phyloP scores from a whole-genome alignment of 192 early-diverging fungal species.

The Coemansia sp. region DNA sequence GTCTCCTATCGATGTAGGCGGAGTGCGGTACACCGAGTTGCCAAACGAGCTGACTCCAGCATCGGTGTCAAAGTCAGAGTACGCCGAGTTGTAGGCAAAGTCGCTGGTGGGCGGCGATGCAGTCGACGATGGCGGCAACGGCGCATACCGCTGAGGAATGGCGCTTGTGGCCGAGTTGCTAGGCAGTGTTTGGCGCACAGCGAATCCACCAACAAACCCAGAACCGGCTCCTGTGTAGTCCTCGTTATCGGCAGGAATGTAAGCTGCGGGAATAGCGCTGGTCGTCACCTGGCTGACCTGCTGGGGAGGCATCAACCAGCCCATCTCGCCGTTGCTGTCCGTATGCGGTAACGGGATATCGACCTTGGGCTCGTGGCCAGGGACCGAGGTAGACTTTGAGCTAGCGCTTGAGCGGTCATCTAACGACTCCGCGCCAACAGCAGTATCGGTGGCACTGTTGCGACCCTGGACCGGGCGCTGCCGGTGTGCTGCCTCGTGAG shows the following conservation, averaged over 20 bases:
- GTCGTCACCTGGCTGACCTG: background rate
- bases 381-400: constrained; percentile 28
- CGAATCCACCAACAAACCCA: constrained; percentile 14
- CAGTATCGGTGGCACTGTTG: constrained; percentile 32
- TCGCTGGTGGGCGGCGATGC: constrained; percentile 21
- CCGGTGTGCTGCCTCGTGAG: constrained; percentile 2
- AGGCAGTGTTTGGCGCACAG: constrained; percentile 3
- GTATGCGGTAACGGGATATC: constrained; percentile 9
- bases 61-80: constrained; percentile 47
- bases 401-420: constrained; percentile 24
- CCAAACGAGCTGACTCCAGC: constrained; percentile 46
- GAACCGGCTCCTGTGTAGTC: constrained; percentile 29
- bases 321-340: constrained; percentile 17
- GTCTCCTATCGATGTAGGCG: constrained; percentile 48
- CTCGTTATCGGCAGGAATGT: constrained; percentile 5
- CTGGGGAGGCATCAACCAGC: constrained; percentile 35
- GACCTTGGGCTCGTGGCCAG: constrained; percentile 10
- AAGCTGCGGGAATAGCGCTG: background rate
- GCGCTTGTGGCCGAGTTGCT: constrained; percentile 8
- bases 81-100: constrained; percentile 28
- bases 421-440: constrained; percentile 40
- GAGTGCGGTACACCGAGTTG: constrained; percentile 52
- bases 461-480: constrained; percentile 13
- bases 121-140: background rate
- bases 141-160: constrained; percentile 1